These are phyloP conservation scores for Ophioceras dolichostomum DNA, from an alignment of 2,329 filamentous ascomycete species.

Conservation along the genomic window DNA sequence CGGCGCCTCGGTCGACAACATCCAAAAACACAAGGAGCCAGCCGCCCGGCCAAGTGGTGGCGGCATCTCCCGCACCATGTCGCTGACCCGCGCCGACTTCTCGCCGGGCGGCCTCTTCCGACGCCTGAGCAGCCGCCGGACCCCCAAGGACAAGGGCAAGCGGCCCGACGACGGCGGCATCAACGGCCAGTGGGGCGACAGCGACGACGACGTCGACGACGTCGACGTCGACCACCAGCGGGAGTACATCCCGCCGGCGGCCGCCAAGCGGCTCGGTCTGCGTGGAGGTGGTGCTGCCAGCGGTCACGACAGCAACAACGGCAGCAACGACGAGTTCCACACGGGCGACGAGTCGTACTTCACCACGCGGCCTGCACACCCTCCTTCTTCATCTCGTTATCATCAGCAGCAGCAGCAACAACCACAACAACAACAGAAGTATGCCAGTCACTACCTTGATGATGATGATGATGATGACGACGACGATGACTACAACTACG, in stretches of 20 bases:
- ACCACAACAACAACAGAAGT: no score
- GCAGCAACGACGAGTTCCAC: constrained; percentile 31
- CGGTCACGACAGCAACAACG: constrained; percentile 2
- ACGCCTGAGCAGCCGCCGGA: constrained; percentile 25
- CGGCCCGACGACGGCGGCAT: constrained; percentile 36
- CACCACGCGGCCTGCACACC: constrained; percentile 24
- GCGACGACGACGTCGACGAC: constrained; percentile 31
- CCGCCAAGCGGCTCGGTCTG: constrained; percentile 2
- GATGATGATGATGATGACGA: background rate
- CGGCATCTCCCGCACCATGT: constrained; percentile 41
- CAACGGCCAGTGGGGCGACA: constrained; percentile 39
- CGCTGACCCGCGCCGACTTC: constrained; percentile 42
- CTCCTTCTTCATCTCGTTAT: no score
- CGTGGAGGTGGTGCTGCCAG: background rate
- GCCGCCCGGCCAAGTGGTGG: constrained; percentile 11
- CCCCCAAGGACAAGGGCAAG: background rate
- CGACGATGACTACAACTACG: background rate
- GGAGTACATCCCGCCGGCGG: constrained; percentile 12
- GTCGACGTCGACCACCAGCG: constrained; percentile 44
- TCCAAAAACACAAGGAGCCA: no score
- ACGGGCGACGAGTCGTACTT: constrained; percentile 47
- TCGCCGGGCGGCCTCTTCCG: constrained; percentile 18
- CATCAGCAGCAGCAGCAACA: no score
- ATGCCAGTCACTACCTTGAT: background rate
- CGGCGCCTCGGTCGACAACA: constrained; percentile 20